Base-by-base conservation (phyloP, 2,329 filamentous ascomycete species). In the Chaetomium globosum region DNA sequence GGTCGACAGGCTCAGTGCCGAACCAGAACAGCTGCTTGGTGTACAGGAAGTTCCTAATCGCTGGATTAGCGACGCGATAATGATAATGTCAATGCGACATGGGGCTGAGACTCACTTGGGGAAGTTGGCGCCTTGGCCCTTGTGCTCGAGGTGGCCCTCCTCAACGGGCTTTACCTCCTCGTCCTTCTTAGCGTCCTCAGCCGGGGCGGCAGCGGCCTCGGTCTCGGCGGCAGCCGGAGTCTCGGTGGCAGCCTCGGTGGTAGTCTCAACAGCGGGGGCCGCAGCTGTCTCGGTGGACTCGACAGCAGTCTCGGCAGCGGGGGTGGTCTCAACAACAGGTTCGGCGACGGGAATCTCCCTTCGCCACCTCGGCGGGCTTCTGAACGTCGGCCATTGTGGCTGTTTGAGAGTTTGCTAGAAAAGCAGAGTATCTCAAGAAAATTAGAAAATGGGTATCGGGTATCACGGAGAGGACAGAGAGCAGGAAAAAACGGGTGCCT, bases 11-110 rank as follows among this genome's bases (percentile, higher is more conserved):
- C 63, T 93, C 90, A 58, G 86, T 82, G 72, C 88, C 87, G 80
- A 94, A 92, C 86, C 89, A 93, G 83, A 98, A 97, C 82, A 91
- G 92, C 78, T 93, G 92, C 87, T 97, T 97, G 78, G 89, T 87
- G 82, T 93, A 93, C 73, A 92, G 88, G 75, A 98, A 86, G 78
- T 92, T 91, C 87, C 92, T 96, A 10, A 23, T 39, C 23, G 19
- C 7, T 33, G 48, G 16, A 60, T 69, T 56, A 66, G 61, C 28
- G 36, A 43, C n/a, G 10, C 53, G n/a, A 65, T 67, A 56, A n/a
- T 48, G 13, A 65, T 67, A 57, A 65, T 43, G 63, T 26, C n/a
- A 36, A 5, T 12, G 33, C 46, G 33, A 58, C 12, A 13, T 10
- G 61, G 51, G 19, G 16, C 12, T 12, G 39, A 6, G 19, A 78